Evolutionary conservation across 106 monocot species (phyloP).

Genomic region (Phalaenopsis equestris): DNA sequence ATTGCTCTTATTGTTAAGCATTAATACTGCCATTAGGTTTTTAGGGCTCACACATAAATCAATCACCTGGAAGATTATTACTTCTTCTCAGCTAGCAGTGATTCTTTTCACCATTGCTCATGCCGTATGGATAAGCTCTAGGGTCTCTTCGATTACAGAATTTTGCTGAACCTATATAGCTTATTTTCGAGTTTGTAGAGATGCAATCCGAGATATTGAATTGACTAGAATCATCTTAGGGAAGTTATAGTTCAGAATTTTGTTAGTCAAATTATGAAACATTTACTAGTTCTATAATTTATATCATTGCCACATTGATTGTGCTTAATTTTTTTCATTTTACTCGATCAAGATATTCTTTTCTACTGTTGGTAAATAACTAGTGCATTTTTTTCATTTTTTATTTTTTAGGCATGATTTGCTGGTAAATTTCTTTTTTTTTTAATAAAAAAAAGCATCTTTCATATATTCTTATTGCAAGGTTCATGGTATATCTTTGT

Average conservation of each 20-base stretch:
- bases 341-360: not conserved
- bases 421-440: not conserved
- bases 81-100: not conserved
- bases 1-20: not conserved
- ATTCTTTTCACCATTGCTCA: not conserved
- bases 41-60: not conserved
- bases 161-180: no score
- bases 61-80: not conserved
- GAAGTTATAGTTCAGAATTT: not conserved
- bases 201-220: no score
- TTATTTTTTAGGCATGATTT: not conserved
- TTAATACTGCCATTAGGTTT: not conserved
- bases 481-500: slow-evolving; percentile 5
- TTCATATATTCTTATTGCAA: not conserved
- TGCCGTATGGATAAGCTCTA: not conserved
- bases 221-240: not conserved
- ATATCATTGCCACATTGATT: not conserved
- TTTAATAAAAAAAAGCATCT: not conserved
- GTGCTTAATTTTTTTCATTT: not conserved
- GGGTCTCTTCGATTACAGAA: not conserved
- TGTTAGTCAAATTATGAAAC: no score
- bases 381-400: not conserved
- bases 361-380: not conserved
- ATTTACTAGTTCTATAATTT: not conserved
- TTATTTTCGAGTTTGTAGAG: no score